phyloP scores from a whole-genome alignment of 768 basidiomycete genomes.

The Macrocybe gigantea region DNA sequence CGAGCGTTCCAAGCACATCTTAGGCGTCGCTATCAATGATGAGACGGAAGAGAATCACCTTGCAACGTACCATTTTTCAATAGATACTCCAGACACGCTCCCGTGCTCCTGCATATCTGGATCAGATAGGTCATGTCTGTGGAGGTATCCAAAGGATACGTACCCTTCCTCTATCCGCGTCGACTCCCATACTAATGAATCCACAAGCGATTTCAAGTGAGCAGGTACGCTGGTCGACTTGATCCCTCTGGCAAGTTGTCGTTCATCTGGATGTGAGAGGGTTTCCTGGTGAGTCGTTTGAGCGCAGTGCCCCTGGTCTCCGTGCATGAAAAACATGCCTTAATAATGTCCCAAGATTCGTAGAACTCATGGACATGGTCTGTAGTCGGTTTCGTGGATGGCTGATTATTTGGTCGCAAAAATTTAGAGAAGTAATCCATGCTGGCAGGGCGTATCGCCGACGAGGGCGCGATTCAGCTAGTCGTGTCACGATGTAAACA shows the following conservation, averaged over 20 bases:
- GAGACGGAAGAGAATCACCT: background rate
- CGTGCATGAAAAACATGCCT: constrained; percentile 35
- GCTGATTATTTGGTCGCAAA: constrained; percentile 40
- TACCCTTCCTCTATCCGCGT: constrained; percentile 85
- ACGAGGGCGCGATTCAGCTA: too few relatives aligned
- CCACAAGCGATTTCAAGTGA: constrained; percentile 74
- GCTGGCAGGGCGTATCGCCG: background rate
- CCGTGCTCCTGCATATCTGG: constrained; percentile 58
- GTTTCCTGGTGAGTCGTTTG: constrained; percentile 50
- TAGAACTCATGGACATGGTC: constrained; percentile 74
- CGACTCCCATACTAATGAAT: constrained; percentile 82
- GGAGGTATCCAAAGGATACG: constrained; percentile 21
- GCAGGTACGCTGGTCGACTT: constrained; percentile 74
- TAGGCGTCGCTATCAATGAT: constrained; percentile 1
- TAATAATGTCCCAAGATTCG: constrained; percentile 68
- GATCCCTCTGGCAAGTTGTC: constrained; percentile 80
- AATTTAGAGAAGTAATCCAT: constrained; percentile 92
- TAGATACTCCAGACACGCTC: constrained; percentile 86
- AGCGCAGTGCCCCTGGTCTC: constrained; percentile 1
- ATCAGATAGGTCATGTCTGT: constrained; percentile 4
- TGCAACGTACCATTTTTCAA: constrained; percentile 71
- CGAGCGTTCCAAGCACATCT: constrained; percentile 84
- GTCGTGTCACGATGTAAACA: too few relatives aligned
- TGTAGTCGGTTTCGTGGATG: constrained; percentile 41
- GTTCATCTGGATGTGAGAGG: constrained; percentile 83